Conservation (phyloP, 306 rosid species). For the Dalbergia cochinchinensis region DNA sequence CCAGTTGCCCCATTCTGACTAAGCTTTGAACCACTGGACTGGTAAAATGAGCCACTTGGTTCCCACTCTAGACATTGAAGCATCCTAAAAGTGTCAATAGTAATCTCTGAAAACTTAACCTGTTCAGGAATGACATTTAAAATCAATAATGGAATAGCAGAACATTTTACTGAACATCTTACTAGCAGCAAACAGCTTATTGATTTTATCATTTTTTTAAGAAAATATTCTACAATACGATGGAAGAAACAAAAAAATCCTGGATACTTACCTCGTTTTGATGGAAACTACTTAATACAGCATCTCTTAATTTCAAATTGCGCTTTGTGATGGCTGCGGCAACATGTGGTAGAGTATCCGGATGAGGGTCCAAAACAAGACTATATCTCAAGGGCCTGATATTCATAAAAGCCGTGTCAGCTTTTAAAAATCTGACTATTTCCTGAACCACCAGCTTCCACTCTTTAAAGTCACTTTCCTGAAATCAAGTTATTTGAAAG, state of each 20-base stretch:
- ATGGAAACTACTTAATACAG: conserved; percentile 87
- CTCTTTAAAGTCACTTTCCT: conserved; percentile 92
- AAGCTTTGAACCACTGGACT: conserved; percentile 62
- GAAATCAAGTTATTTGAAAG: conserved; percentile 53
- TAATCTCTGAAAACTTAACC: conserved; percentile 93
- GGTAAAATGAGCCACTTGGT: conserved; percentile 91
- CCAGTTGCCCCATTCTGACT: conserved; percentile 75
- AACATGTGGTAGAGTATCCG: conserved; percentile 68
- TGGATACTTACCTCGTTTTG: conserved; percentile 90
- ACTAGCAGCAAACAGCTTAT: background rate
- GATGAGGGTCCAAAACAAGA: conserved; percentile 80
- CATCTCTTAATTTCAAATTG: conserved; percentile 76
- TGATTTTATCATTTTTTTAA: conserved; percentile 10
- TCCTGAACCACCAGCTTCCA: conserved; percentile 97
- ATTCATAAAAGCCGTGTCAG: conserved; percentile 80
- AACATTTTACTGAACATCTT: conserved; percentile 22
- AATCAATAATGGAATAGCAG: conserved; percentile 38
- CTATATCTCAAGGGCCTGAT: conserved; percentile 92
- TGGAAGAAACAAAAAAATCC: conserved; percentile 36
- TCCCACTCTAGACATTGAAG: conserved; percentile 99
- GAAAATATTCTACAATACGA: conserved; percentile 7
- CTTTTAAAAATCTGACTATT: conserved; percentile 82
- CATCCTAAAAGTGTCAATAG: conserved; percentile 95
- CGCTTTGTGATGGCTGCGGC: conserved; percentile 62
- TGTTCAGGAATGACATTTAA: conserved; percentile 49